These are phyloP conservation scores for sunflower (Helianthus annuus) DNA, from an alignment of 129 eudicot species.

Conservation along the genomic window DNA sequence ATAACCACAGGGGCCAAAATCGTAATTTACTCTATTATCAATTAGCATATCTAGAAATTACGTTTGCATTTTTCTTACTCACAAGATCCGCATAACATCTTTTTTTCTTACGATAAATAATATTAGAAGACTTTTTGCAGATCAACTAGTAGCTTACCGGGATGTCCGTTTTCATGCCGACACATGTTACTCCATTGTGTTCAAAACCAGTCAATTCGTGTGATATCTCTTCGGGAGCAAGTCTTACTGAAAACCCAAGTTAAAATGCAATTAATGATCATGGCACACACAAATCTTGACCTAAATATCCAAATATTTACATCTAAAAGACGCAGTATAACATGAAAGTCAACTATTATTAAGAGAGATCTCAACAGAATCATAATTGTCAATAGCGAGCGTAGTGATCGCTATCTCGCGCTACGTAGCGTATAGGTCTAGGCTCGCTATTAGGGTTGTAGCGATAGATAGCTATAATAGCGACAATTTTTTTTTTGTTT, in stretches of 20 bases:
- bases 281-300: conserved; percentile 8
- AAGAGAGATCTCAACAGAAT: neutral
- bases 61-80: neutral
- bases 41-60: neutral
- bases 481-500: no score
- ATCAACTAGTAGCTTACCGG: conserved; percentile 55
- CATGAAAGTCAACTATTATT: neutral
- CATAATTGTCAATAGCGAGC: no score
- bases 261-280: conserved; percentile 8
- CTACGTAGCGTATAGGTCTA: no score
- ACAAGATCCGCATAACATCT: no score
- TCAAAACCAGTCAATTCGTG: conserved; percentile 71
- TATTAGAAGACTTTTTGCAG: neutral
- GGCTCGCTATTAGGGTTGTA: no score
- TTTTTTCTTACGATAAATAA: no score
- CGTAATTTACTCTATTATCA: no score
- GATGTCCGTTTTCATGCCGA: conserved; percentile 95
- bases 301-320: neutral
- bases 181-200: conserved; percentile 95
- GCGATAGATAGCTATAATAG: no score
- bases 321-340: neutral
- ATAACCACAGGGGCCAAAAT: no score
- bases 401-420: no score
- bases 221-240: conserved; percentile 94
- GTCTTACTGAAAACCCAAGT: conserved; percentile 72